Evolutionary conservation across 2,329 filamentous ascomycete species (phyloP), one percentile per base, ranked within the genome.

Genomic region (Colletotrichum truncatum): DNA sequence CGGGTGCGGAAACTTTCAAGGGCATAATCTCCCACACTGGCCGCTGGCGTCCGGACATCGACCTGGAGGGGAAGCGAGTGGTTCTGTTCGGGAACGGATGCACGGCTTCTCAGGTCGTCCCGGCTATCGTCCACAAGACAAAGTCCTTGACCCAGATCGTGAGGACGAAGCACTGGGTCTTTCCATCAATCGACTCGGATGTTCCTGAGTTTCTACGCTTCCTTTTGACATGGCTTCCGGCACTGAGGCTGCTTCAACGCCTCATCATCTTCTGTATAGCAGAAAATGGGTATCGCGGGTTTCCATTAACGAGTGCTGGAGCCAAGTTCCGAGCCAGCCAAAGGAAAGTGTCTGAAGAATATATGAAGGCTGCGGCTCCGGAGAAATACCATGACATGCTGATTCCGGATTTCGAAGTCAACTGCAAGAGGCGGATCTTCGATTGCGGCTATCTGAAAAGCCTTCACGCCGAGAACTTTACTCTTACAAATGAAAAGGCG

Each of bases 401-500:
- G 46, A 86, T 87, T 1, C 89, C 89, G 0, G 82, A 90, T 58
- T 91, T 89, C 61, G 80, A 83, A 46, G 75, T 90, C n/a, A 87
- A 88, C 4, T 91, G 88, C 76, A 91, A 90, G 76, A 78, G 89
- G 16, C 81, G 87, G 10, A 85, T 91, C 63, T 84, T 85, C 58
- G 87, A 90, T 64, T 79, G 82, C 5, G 79, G 79, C 2, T 91
- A 89, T 79, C 80, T 88, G 18, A 70, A 78, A 11, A 78, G 80
- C 41, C 75, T 91, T 34, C 78, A 87, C 38, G 75, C 83, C 6
- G 75, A 82, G 0, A 87, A 87, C 12, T 25, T 81, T 14, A 74
- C 69, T 1, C 53, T 81, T 54, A 88, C 84, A 0, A 82, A 85
- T 1, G 81, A 84, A 28, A 78, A 79, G 2, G 74, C 86, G 10